Conservation (phyloP, 306 rosid genomes). For the Ormosia emarginata region DNA sequence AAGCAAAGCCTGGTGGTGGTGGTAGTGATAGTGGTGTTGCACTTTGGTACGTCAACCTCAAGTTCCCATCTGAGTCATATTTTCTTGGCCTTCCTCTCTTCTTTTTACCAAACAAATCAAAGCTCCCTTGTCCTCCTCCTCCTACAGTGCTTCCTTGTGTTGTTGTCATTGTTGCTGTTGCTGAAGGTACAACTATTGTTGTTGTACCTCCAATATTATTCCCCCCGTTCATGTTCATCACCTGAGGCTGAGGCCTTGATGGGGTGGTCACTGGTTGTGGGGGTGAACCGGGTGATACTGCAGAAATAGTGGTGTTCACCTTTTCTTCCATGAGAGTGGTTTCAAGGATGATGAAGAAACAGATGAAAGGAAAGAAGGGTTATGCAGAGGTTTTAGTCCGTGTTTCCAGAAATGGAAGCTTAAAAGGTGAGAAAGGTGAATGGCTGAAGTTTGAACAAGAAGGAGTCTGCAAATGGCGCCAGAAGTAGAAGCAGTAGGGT, state of each 20-base stretch:
- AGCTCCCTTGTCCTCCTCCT: constrained; percentile 27
- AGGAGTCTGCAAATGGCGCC: constrained; percentile 71
- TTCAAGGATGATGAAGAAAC: background rate
- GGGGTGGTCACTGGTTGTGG: constrained; percentile 21
- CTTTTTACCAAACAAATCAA: constrained; percentile 61
- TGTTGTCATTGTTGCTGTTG: background rate
- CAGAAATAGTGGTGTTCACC: constrained; percentile 33
- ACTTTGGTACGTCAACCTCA: constrained; percentile 29
- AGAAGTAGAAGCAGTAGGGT: constrained; percentile 32
- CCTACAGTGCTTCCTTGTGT: constrained; percentile 12
- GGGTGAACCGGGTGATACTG: constrained; percentile 35
- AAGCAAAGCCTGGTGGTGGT: constrained; percentile 47
- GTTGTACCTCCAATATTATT: background rate
- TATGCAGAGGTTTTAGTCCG: background rate
- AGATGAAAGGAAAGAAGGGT: background rate
- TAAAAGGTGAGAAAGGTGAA: background rate
- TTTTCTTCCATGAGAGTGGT: constrained; percentile 49
- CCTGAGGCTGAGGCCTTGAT: constrained; percentile 7
- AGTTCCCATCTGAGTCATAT: constrained; percentile 71
- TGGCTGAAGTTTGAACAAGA: constrained; percentile 44
- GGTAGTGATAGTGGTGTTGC: background rate
- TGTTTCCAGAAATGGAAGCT: constrained; percentile 13
- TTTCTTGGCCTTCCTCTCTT: constrained; percentile 89
- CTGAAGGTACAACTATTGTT: background rate
- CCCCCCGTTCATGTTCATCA: constrained; percentile 4